These are phyloP conservation scores for Eremochloa ophiuroides DNA, from an alignment of 176 grass and related monocot species.

Conservation along the genomic window DNA sequence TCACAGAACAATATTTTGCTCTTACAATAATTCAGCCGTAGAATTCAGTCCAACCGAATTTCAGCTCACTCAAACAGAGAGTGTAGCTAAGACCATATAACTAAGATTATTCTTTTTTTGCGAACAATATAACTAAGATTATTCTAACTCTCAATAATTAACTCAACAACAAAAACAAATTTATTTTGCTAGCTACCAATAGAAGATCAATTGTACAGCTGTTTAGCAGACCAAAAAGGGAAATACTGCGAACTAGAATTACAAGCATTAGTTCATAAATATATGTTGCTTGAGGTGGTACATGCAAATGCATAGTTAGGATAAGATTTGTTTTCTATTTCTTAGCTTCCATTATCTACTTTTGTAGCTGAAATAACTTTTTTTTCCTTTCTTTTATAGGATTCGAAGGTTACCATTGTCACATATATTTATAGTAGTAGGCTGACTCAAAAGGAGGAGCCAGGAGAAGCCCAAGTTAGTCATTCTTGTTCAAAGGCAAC, in stretches of 20 bases:
- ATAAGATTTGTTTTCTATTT: neutral
- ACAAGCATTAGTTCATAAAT: neutral
- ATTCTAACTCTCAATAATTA: neutral
- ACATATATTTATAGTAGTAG: neutral
- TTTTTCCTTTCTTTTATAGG: neutral
- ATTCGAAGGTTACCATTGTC: neutral
- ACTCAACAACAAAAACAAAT: neutral
- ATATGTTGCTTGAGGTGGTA: neutral
- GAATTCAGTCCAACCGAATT: too few species aligned
- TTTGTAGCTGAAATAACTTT: neutral
- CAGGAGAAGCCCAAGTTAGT: too few species aligned
- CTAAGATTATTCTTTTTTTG: neutral
- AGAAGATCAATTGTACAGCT: neutral
- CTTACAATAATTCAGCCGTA: too few species aligned
- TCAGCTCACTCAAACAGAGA: too few species aligned
- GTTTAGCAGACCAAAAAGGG: neutral
- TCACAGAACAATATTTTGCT: too few species aligned
- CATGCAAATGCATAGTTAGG: neutral
- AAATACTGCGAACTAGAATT: neutral
- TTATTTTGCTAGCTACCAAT: neutral
- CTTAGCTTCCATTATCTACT: neutral
- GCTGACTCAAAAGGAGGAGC: neutral
- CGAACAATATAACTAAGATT: neutral
- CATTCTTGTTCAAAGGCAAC: neutral
- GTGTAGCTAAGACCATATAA: neutral